Percentiles rank a stretch among this genome's conserved stretches.
Evolutionary conservation across 108 stramenopile genomes (phyloP).

Genomic region (Fragilaria crotonensis): DNA sequence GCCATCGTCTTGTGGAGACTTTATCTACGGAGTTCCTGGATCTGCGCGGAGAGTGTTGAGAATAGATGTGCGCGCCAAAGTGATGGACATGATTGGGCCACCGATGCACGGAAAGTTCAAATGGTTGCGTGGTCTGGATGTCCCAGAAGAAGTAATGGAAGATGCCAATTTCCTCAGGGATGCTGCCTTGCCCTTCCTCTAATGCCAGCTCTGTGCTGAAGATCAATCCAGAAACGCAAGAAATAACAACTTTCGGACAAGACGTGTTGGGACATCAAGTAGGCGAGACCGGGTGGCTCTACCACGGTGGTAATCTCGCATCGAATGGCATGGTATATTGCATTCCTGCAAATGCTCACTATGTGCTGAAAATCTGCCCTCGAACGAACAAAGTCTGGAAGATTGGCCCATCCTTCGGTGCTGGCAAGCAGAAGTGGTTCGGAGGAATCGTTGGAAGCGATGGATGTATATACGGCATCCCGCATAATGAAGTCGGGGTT

Average conservation of each 20-base stretch:
- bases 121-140: conserved; percentile 57
- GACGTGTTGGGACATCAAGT: conserved; percentile 16
- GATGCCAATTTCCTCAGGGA: conserved; percentile 34
- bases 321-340: conserved; percentile 49
- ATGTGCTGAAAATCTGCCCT: conserved; percentile 53
- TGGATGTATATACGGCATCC: conserved; percentile 58
- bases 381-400: conserved; percentile 27
- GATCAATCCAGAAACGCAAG: conserved; percentile 40
- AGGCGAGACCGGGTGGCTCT: conserved; percentile 46
- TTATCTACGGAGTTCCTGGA: conserved; percentile 69
- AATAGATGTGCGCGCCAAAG: conserved; percentile 29
- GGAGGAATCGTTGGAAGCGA: conserved; percentile 45
- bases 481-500: conserved; percentile 55
- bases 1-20: conserved; percentile 57
- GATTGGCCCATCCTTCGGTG: conserved; percentile 37
- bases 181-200: conserved; percentile 51
- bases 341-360: conserved; percentile 52
- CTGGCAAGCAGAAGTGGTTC: conserved; percentile 51
- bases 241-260: conserved; percentile 41
- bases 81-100: conserved; percentile 42
- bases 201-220: conserved; percentile 50
- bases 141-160: conserved; percentile 30
- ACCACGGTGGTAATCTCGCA: conserved; percentile 55
- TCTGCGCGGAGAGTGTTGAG: conserved; percentile 42
- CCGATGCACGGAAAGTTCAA: conserved; percentile 51